Evolutionary conservation across 176 grass and related monocot genomes (phyloP).

Genomic region (Miscanthus lutarioriparius): DNA sequence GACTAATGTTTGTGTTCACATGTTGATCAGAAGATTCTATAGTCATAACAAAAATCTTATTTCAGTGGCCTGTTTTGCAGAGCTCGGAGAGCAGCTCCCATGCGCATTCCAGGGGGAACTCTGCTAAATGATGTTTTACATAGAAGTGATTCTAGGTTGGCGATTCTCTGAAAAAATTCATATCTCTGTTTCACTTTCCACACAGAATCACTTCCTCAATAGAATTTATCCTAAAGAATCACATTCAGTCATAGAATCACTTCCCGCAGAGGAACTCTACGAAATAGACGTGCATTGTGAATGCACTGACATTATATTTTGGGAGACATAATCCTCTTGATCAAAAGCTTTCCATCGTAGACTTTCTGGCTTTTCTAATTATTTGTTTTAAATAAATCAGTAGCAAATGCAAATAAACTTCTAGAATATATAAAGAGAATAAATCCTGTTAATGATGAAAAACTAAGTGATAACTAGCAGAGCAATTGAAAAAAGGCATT

Average conservation of each 20-base stretch:
- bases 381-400: slow-evolving; percentile 11
- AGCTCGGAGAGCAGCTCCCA: neutral
- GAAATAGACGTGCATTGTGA: neutral
- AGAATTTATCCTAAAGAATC: neutral
- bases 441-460: neutral
- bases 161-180: neutral
- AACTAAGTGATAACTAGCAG: neutral
- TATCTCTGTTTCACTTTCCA: neutral
- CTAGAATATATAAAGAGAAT: neutral
- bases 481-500: neutral
- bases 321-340: slow-evolving; percentile 25
- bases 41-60: neutral
- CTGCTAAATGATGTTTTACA: neutral
- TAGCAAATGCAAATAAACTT: neutral
- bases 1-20: slow-evolving; percentile 4
- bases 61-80: neutral
- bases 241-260: neutral
- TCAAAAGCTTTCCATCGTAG: neutral
- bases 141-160: neutral
- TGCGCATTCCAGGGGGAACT: neutral
- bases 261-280: neutral
- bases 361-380: slow-evolving; percentile 15
- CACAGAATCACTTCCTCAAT: neutral
- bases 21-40: slow-evolving; percentile 11
- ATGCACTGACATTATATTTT: neutral